Evolutionary conservation across 2,329 filamentous ascomycete species (phyloP).

Genomic region (Cordyceps pruinosa): DNA sequence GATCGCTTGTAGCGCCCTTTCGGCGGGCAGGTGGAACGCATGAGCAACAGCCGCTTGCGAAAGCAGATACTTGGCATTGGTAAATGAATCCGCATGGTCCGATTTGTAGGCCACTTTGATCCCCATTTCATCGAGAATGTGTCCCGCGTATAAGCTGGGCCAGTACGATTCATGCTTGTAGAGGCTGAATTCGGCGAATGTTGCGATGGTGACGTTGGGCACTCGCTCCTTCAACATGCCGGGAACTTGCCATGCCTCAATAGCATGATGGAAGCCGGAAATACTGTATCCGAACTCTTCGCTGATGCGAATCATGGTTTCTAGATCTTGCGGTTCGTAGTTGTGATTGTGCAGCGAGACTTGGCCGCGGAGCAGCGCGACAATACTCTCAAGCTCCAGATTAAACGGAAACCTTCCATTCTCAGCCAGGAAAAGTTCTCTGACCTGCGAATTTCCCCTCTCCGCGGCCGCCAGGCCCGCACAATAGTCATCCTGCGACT

Average conservation of each 20-base stretch:
- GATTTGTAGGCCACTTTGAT: conserved; percentile 38
- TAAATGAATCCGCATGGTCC: conserved; percentile 28
- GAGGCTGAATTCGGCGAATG: conserved; percentile 34
- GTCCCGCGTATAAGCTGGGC: conserved; percentile 32
- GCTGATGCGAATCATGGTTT: conserved; percentile 35
- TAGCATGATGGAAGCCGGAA: conserved; percentile 35
- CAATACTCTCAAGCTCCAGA: conserved; percentile 33
- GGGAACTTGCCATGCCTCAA: conserved; percentile 33
- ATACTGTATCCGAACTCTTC: conserved; percentile 36
- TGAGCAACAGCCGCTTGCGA: conserved; percentile 35
- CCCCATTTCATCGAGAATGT: conserved; percentile 32
- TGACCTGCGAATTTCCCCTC: background rate
- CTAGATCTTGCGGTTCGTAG: conserved; percentile 37
- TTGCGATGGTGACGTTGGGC: conserved; percentile 36
- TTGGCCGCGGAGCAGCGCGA: conserved; percentile 33
- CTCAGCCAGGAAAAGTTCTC: conserved; percentile 20
- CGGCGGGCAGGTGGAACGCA: conserved; percentile 34
- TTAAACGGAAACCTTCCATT: conserved; percentile 24
- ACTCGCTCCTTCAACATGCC: conserved; percentile 32
- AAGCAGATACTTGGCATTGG: conserved; percentile 35
- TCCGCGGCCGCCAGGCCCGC: background rate
- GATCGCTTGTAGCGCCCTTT: conserved; percentile 35
- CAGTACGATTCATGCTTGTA: conserved; percentile 38
- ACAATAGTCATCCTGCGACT: conserved; percentile 29
- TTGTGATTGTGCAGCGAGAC: conserved; percentile 38